Evolutionary conservation across 1,139 yeast genomes (phyloP).

Genomic region (Blastobotrys capitulatus): DNA sequence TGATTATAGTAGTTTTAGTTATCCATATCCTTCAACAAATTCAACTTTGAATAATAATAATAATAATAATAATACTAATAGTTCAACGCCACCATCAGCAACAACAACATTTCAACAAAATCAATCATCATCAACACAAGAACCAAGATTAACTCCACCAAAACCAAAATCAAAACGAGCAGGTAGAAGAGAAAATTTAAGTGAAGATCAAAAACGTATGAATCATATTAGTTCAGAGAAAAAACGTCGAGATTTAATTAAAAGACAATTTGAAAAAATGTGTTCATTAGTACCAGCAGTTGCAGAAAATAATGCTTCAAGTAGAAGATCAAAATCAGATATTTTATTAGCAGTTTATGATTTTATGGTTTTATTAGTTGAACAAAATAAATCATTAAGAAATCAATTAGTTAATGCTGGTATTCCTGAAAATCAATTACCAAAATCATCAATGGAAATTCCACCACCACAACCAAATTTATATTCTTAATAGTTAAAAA

Average conservation of each 20-base stretch:
- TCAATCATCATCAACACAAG: neutral
- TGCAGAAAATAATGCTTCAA: constrained; percentile 35
- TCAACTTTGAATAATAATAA: no score
- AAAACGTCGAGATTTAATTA: constrained; percentile 65
- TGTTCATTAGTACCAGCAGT: constrained; percentile 35
- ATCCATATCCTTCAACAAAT: neutral
- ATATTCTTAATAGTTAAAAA: neutral
- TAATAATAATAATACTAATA: no score
- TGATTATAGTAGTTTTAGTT: neutral
- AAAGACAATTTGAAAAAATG: constrained; percentile 38
- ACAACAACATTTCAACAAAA: no score
- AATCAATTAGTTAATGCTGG: constrained; percentile 8
- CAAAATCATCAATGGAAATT: neutral
- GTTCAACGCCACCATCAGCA: neutral
- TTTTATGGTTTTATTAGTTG: constrained; percentile 27
- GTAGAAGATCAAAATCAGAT: constrained; percentile 41
- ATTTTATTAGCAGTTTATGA: constrained; percentile 33
- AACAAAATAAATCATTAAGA: constrained; percentile 23
- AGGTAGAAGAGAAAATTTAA: constrained; percentile 41
- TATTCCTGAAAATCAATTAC: constrained; percentile 3
- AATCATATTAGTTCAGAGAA: constrained; percentile 77
- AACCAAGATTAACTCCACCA: neutral
- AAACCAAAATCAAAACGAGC: neutral
- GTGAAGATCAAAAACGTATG: constrained; percentile 61
- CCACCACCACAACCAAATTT: constrained; percentile 9